These are phyloP conservation scores for Orbilia brochopaga DNA, from an alignment of 2,329 filamentous ascomycete genomes.

Conservation along the genomic window DNA sequence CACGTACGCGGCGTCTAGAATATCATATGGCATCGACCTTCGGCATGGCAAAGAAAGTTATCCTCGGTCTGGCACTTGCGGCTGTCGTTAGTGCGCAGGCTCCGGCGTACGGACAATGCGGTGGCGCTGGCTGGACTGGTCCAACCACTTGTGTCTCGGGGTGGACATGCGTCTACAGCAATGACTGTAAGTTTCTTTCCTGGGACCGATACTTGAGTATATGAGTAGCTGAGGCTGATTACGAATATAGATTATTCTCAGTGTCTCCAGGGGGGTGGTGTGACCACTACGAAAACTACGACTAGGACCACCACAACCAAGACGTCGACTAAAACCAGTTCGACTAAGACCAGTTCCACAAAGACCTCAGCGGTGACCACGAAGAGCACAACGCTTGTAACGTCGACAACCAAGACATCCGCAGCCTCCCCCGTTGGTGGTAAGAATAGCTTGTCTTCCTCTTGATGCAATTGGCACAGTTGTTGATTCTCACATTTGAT, in stretches of 20 bases:
- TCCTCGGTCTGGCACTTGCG: slow-evolving; percentile 37
- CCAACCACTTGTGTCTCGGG: slow-evolving; percentile 32
- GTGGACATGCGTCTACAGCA: slow-evolving; percentile 43
- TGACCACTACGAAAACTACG: slow-evolving; percentile 14
- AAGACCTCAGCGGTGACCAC: slow-evolving; percentile 22
- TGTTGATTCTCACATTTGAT: neutral
- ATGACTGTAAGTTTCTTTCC: slow-evolving; percentile 33
- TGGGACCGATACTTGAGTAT: neutral
- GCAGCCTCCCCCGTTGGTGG: slow-evolving; percentile 10
- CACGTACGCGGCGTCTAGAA: slow-evolving; percentile 6
- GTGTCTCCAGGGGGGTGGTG: slow-evolving; percentile 40
- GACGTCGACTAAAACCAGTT: slow-evolving; percentile 16
- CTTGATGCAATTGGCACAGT: neutral
- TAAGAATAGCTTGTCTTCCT: neutral
- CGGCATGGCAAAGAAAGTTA: slow-evolving; percentile 41
- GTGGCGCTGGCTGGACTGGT: slow-evolving; percentile 28
- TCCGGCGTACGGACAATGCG: slow-evolving; percentile 33
- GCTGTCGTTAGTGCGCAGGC: slow-evolving; percentile 40
- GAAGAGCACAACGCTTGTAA: slow-evolving; percentile 23
- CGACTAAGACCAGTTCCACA: slow-evolving; percentile 22
- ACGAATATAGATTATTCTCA: slow-evolving; percentile 41
- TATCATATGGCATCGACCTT: neutral
- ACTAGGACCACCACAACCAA: slow-evolving; percentile 30
- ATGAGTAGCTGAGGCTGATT: neutral
- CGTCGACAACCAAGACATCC: slow-evolving; percentile 27